Evolutionary conservation across 305 asterid genomes (phyloP).

Genomic region (Stenogyne calaminthoides): DNA sequence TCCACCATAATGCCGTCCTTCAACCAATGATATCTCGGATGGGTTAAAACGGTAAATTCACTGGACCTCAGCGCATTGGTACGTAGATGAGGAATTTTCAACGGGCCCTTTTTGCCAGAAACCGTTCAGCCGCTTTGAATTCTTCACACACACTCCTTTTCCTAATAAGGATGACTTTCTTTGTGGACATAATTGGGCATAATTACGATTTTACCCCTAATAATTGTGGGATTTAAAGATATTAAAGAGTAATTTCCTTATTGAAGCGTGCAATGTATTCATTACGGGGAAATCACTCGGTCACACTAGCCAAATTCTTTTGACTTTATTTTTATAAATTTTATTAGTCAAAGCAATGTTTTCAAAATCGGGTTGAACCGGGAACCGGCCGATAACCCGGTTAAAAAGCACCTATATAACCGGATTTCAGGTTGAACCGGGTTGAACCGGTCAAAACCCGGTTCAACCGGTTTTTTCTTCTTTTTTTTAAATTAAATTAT

Average conservation of each 20-base stretch:
- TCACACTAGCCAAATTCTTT: not conserved
- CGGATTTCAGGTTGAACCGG: no score
- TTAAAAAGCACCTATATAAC: no score
- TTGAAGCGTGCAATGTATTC: not conserved
- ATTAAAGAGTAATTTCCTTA: not conserved
- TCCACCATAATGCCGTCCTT: slow-evolving; percentile 22
- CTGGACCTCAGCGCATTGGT: not conserved
- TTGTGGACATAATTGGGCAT: slow-evolving; percentile 10
- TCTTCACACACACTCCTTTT: slow-evolving; percentile 36
- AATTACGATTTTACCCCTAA: slow-evolving; percentile 24
- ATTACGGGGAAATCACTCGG: not conserved
- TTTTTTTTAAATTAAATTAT: no score
- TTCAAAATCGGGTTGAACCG: no score
- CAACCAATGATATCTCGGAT: slow-evolving; percentile 22
- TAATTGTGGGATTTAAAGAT: not conserved
- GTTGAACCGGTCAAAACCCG: no score
- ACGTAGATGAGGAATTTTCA: slow-evolving; percentile 21
- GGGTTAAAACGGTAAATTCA: slow-evolving; percentile 27
- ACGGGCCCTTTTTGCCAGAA: slow-evolving; percentile 32
- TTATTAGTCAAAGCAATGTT: no score
- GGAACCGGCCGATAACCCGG: no score
- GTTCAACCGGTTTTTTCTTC: no score
- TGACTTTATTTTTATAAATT: not conserved
- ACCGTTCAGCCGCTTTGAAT: slow-evolving; percentile 59
- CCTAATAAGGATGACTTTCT: slow-evolving; percentile 26